These are phyloP conservation scores for Linnemannia elongata DNA, from an alignment of 192 early-diverging fungal species.

Conservation along the genomic window DNA sequence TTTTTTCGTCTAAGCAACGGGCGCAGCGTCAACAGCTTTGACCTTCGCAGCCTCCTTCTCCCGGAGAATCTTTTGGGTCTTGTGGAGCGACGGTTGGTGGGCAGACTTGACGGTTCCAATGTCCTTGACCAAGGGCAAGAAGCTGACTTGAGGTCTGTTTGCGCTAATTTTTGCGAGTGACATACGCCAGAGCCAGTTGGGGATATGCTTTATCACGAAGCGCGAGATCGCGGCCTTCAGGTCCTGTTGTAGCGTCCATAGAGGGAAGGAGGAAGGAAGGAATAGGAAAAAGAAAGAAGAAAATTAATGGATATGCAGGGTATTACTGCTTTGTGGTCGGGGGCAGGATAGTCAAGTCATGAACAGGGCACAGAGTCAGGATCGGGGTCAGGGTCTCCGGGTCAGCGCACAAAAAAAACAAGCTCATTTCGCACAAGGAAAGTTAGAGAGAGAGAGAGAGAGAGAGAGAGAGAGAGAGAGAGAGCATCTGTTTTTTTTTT, in stretches of 20 bases:
- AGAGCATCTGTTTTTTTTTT: background rate
- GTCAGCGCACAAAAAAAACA: background rate
- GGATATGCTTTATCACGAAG: background rate
- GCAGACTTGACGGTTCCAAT: slow-evolving; percentile 1
- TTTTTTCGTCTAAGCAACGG: background rate
- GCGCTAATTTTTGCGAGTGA: background rate
- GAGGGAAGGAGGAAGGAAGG: background rate
- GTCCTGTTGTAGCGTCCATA: background rate
- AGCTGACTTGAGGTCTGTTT: background rate
- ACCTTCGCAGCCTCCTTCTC: background rate
- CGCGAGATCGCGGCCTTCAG: background rate
- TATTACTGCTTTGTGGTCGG: background rate
- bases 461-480: background rate
- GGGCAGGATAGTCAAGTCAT: too few relatives aligned
- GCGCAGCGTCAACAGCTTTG: background rate
- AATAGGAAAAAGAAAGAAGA: background rate
- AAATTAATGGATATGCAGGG: background rate
- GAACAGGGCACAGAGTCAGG: background rate
- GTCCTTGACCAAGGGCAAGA: slow-evolving; percentile 7
- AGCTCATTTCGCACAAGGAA: background rate
- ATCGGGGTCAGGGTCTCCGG: background rate
- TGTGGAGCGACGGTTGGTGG: background rate
- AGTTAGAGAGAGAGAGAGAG: background rate
- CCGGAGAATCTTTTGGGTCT: slow-evolving; percentile 1
- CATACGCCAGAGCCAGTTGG: background rate